Evolutionary conservation across 495 filamentous ascomycete genomes (phyloP).

Genomic region (Neurospora sp.): DNA sequence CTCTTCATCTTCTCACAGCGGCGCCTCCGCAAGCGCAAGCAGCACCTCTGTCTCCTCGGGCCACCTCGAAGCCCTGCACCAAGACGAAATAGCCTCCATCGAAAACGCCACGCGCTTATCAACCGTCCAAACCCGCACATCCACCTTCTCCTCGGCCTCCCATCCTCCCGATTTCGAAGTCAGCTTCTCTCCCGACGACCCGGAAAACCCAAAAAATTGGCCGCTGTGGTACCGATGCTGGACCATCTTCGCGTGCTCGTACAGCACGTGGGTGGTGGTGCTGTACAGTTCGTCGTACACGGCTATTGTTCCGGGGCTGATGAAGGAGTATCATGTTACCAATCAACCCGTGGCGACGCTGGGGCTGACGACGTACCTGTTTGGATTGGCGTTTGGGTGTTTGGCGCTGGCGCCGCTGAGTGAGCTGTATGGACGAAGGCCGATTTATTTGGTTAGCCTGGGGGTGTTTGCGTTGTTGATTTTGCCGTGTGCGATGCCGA

Average conservation of each 20-base stretch:
- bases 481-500: constrained; percentile 61
- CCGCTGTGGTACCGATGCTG: constrained; percentile 53
- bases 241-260: constrained; percentile 55
- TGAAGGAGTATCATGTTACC: constrained; percentile 50
- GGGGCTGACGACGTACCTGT: constrained; percentile 69
- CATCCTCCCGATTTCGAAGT: constrained; percentile 64
- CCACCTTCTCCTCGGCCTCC: constrained; percentile 48
- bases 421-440: constrained; percentile 70
- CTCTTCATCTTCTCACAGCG: neutral
- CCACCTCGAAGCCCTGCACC: constrained; percentile 13
- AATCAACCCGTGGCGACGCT: constrained; percentile 53
- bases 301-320: constrained; percentile 54
- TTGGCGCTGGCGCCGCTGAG: constrained; percentile 63
- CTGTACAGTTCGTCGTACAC: constrained; percentile 77
- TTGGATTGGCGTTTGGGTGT: constrained; percentile 63
- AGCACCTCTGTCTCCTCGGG: constrained; percentile 8
- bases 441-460: constrained; percentile 58
- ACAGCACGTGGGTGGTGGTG: constrained; percentile 64
- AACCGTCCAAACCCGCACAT: constrained; percentile 31
- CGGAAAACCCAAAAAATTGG: constrained; percentile 71
- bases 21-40: neutral
- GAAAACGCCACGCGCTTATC: constrained; percentile 19
- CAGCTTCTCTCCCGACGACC: constrained; percentile 57
- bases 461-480: constrained; percentile 54
- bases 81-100: constrained; percentile 23